Conservation (phyloP, 192 early-diverging fungal genomes). For the Backusella luteola region DNA sequence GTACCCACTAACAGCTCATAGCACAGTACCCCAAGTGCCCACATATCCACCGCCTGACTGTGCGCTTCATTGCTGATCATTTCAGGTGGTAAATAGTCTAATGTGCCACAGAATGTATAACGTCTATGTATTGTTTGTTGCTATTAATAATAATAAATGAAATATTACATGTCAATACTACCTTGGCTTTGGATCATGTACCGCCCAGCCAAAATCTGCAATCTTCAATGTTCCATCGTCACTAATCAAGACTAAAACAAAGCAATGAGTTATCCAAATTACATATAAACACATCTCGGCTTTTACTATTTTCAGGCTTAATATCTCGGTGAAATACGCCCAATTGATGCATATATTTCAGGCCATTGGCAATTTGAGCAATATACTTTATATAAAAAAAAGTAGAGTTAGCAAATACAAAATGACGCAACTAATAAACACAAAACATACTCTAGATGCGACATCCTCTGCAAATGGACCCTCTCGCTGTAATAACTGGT, state of each 20-base stretch:
- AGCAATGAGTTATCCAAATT: background rate
- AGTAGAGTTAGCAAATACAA: background rate
- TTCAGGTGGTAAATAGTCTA: constrained; percentile 96
- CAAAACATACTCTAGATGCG: constrained; percentile 59
- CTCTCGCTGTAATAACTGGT: constrained; percentile 70
- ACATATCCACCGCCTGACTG: constrained; percentile 79
- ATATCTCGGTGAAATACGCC: constrained; percentile 91
- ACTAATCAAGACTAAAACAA: constrained; percentile 56
- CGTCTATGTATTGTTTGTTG: constrained; percentile 68
- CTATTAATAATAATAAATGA: background rate
- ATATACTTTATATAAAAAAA: constrained; percentile 63
- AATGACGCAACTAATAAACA: background rate
- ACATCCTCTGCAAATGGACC: constrained; percentile 67
- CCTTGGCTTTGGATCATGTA: constrained; percentile 81
- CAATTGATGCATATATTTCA: constrained; percentile 85
- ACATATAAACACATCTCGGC: background rate
- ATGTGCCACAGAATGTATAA: constrained; percentile 88
- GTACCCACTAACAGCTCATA: constrained; percentile 91
- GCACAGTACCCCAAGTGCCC: constrained; percentile 89
- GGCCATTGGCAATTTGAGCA: constrained; percentile 63
- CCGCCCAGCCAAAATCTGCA: constrained; percentile 96
- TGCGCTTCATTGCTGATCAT: constrained; percentile 87
- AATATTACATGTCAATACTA: constrained; percentile 63
- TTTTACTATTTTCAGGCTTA: constrained; percentile 74
- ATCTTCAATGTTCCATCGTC: constrained; percentile 85